Evolutionary conservation across 352 stramenopile genomes (phyloP).

Genomic region (Phytophthora citrophthora): DNA sequence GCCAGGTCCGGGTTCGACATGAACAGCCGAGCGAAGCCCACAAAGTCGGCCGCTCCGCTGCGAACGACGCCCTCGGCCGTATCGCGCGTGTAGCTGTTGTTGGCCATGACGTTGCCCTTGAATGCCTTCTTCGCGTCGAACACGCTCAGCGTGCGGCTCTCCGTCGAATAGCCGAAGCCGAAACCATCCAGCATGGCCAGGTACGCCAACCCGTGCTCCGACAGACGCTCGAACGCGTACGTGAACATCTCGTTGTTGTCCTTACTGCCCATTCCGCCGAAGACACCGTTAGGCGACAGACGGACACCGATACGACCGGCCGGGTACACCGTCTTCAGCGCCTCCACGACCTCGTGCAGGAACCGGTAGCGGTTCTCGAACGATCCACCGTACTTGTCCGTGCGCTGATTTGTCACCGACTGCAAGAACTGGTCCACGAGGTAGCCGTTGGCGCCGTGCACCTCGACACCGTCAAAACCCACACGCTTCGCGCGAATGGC

Average conservation of each 20-base stretch:
- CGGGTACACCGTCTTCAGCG: conserved; percentile 8
- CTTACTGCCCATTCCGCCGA: conserved; percentile 16
- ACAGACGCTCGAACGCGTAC: conserved; percentile 13
- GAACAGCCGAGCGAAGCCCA: conserved; percentile 18
- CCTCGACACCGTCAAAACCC: conserved; percentile 16
- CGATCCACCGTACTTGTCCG: conserved; percentile 20
- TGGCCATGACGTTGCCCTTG: conserved; percentile 20
- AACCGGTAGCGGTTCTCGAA: conserved; percentile 23
- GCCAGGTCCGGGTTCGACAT: conserved; percentile 23
- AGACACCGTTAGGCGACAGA: conserved; percentile 12
- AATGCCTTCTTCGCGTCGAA: conserved; percentile 23
- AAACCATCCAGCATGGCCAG: conserved; percentile 12
- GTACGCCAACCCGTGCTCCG: conserved; percentile 7
- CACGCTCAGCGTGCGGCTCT: conserved; percentile 8
- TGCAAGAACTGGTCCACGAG: conserved; percentile 23
- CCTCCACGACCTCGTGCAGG: conserved; percentile 8
- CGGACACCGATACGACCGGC: conserved; percentile 13
- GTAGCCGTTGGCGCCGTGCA: conserved; percentile 12
- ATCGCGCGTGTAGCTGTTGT: conserved; percentile 21
- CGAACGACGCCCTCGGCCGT: conserved; percentile 12
- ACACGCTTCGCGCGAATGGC: conserved; percentile 8
- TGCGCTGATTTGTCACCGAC: conserved; percentile 16
- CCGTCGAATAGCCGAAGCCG: conserved; percentile 5
- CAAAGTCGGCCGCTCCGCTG: conserved; percentile 10
- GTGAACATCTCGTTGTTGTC: conserved; percentile 23